A percentile compares a stretch with the other conserved stretches of the same genome.
Conservation (phyloP, 2,329 filamentous ascomycete genomes). For the Talaromyces sp. region DNA sequence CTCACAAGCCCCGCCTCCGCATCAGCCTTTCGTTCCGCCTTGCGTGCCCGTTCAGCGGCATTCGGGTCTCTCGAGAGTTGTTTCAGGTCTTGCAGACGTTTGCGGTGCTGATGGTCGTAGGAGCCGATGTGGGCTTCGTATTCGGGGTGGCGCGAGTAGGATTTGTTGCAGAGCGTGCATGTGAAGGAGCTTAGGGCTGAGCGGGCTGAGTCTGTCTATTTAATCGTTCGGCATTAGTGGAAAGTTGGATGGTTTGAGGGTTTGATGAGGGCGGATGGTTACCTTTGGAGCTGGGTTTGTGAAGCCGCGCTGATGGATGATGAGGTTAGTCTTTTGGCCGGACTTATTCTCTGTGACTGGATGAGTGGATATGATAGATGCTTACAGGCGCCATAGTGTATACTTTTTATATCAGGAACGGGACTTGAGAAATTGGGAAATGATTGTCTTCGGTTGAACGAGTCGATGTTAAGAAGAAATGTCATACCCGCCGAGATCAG, state of each 20-base stretch:
- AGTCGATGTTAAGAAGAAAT: background rate
- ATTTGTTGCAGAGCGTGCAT: slow-evolving; percentile 85
- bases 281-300: slow-evolving; percentile 51
- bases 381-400: slow-evolving; percentile 18
- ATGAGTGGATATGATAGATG: no score
- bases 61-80: slow-evolving; percentile 46
- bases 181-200: slow-evolving; percentile 79
- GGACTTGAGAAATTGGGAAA: background rate
- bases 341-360: background rate
- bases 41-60: slow-evolving; percentile 43
- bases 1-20: slow-evolving; percentile 42
- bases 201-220: slow-evolving; percentile 62
- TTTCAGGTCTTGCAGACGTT: slow-evolving; percentile 54
- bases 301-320: slow-evolving; percentile 42
- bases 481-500: slow-evolving; percentile 2
- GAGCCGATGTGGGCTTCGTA: slow-evolving; percentile 92
- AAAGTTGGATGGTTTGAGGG: background rate
- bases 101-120: slow-evolving; percentile 94
- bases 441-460: background rate
- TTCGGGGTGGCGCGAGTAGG: slow-evolving; percentile 91
- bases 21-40: slow-evolving; percentile 45
- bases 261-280: background rate
- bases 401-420: no score
- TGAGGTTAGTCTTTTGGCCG: background rate
- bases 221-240: no score